A percentile compares a stretch with the other conserved stretches of the same genome.
phyloP scores from a whole-genome alignment of 23 red algal species.

The Gracilaria caudata region DNA sequence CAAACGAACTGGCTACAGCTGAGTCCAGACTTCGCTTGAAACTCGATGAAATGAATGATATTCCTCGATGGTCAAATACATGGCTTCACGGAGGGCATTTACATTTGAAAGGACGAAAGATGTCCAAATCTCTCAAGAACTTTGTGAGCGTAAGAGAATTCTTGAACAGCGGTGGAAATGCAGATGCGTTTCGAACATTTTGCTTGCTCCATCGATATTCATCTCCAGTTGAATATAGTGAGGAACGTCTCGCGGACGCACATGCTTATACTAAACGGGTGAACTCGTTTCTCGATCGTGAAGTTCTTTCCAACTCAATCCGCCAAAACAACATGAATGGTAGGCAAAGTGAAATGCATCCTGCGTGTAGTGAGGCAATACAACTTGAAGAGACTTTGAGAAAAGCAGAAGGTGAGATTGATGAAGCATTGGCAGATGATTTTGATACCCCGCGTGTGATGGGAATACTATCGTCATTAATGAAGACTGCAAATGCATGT shows the following conservation, averaged over 20 bases:
- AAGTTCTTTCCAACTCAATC: slow-evolving; percentile 15
- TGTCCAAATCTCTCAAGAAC: slow-evolving; percentile 96
- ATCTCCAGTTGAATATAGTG: slow-evolving; percentile 73
- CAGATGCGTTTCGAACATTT: slow-evolving; percentile 74
- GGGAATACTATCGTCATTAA: slow-evolving; percentile 22
- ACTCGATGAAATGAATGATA: not conserved
- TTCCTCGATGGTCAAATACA: slow-evolving; percentile 64
- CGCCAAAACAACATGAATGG: not conserved
- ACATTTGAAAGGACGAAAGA: slow-evolving; percentile 89
- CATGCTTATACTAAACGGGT: slow-evolving; percentile 3
- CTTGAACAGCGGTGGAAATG: slow-evolving; percentile 49
- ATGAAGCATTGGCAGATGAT: slow-evolving; percentile 57
- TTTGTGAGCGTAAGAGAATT: slow-evolving; percentile 83
- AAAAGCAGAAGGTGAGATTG: slow-evolving; percentile 17
- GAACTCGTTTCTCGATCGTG: slow-evolving; percentile 27
- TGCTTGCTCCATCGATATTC: slow-evolving; percentile 82
- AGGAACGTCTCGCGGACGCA: slow-evolving; percentile 61
- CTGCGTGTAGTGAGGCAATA: slow-evolving; percentile 26
- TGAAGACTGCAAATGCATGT: slow-evolving; percentile 21
- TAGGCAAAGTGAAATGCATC: slow-evolving; percentile 18
- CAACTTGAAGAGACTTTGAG: slow-evolving; percentile 2
- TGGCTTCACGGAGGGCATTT: slow-evolving; percentile 84
- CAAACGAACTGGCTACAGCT: slow-evolving; percentile 87
- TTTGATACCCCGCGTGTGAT: slow-evolving; percentile 59
- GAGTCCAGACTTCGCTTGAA: slow-evolving; percentile 24